These are phyloP conservation scores for Phytophthora foliorum DNA, from an alignment of 352 stramenopile genomes.

Conservation along the genomic window DNA sequence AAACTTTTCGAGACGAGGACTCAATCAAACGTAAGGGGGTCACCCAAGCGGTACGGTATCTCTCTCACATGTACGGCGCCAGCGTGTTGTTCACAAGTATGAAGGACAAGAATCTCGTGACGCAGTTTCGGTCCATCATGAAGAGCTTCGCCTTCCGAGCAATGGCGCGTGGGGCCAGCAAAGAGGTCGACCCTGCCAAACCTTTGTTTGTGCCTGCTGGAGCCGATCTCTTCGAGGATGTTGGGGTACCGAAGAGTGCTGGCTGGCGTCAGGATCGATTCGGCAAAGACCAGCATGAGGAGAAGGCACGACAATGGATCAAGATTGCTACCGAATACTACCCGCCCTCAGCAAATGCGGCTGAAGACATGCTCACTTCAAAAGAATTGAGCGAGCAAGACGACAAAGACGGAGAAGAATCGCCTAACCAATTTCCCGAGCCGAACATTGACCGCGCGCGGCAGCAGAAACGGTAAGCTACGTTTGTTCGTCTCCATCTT, in stretches of 20 bases:
- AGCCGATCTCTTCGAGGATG: constrained; percentile 79
- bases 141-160: constrained; percentile 74
- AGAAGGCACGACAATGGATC: constrained; percentile 75
- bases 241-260: constrained; percentile 71
- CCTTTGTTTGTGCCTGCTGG: constrained; percentile 78
- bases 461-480: constrained; percentile 68
- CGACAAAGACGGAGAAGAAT: constrained; percentile 37
- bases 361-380: constrained; percentile 34
- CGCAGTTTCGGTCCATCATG: constrained; percentile 74
- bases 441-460: constrained; percentile 75
- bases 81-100: constrained; percentile 87
- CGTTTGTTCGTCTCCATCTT: background rate
- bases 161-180: constrained; percentile 51
- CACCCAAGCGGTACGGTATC: constrained; percentile 85
- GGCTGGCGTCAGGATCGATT: constrained; percentile 59
- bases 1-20: constrained; percentile 91
- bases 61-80: constrained; percentile 90
- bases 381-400: constrained; percentile 40
- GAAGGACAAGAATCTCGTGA: constrained; percentile 87
- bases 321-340: constrained; percentile 78
- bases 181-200: constrained; percentile 77
- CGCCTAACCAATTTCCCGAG: constrained; percentile 61
- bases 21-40: constrained; percentile 87
- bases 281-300: constrained; percentile 61
- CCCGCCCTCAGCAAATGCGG: constrained; percentile 47